Conservation (phyloP, 352 stramenopile species). For the Globisporangium paroecandrum region DNA sequence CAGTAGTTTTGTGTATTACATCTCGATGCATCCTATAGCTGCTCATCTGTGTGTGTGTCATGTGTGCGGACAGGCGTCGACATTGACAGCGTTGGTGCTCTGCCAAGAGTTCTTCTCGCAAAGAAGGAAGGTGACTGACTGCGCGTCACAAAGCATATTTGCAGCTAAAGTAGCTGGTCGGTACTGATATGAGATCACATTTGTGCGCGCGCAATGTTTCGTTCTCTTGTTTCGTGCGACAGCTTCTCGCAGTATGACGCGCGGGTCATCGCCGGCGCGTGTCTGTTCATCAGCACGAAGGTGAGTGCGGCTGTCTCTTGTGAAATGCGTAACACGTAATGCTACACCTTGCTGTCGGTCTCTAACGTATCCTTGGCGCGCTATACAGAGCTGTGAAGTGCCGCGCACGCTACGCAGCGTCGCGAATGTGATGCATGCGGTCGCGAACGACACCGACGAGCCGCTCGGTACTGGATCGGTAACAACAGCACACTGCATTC, state of each 20-base stretch:
- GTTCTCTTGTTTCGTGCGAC: neutral
- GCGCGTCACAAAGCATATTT: neutral
- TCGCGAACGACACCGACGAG: slow-evolving; percentile 23
- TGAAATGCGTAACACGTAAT: neutral
- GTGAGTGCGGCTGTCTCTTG: slow-evolving; percentile 1
- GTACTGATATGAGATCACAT: neutral
- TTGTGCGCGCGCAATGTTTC: neutral
- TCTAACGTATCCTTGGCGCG: too few relatives aligned
- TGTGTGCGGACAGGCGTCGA: slow-evolving; percentile 11
- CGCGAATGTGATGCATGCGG: slow-evolving; percentile 47
- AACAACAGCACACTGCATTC: slow-evolving; percentile 10
- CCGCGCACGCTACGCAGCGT: slow-evolving; percentile 45
- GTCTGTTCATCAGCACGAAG: slow-evolving; percentile 21
- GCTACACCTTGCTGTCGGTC: too few relatives aligned
- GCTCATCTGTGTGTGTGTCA: neutral
- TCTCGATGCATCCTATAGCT: neutral
- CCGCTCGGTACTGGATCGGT: slow-evolving; percentile 35
- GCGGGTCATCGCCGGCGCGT: slow-evolving; percentile 20
- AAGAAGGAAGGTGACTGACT: slow-evolving; percentile 22
- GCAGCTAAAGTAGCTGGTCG: neutral
- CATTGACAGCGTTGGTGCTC: slow-evolving; percentile 19
- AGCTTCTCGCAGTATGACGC: slow-evolving; percentile 20
- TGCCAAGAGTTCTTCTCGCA: slow-evolving; percentile 16
- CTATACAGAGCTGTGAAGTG: slow-evolving; percentile 35
- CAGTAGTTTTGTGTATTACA: neutral